phyloP scores from a whole-genome alignment of 1,284 basidiomycete species.

The Leccinum solheimii region DNA sequence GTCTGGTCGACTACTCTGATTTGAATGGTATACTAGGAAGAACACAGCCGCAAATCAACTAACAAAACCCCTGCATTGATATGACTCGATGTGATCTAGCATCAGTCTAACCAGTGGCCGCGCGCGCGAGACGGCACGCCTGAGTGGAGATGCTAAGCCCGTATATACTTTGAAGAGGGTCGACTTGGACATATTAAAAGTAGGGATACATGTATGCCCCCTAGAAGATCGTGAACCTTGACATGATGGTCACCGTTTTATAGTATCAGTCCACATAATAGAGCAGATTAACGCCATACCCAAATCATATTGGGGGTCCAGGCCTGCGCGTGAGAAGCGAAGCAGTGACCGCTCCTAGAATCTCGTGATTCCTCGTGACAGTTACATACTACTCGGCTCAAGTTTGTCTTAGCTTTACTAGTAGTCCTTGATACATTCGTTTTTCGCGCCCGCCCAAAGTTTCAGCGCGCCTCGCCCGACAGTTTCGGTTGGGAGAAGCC shows the following conservation, averaged over 20 bases:
- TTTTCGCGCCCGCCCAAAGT: too few species aligned
- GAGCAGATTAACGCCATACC: neutral
- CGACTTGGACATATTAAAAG: conserved; percentile 29
- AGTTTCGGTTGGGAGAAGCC: too few species aligned
- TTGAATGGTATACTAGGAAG: conserved; percentile 32
- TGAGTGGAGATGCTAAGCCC: conserved; percentile 26
- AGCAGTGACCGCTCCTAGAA: too few species aligned
- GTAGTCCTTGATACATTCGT: too few species aligned
- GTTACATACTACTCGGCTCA: too few species aligned
- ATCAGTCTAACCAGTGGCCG: conserved; percentile 39
- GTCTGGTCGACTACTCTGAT: conserved; percentile 44
- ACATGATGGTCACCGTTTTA: neutral
- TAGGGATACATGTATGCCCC: conserved; percentile 18
- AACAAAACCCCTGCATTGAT: conserved; percentile 44
- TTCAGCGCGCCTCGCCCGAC: too few species aligned
- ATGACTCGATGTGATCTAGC: neutral
- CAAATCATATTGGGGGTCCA: neutral
- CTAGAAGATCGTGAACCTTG: conserved; percentile 25
- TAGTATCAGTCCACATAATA: neutral
- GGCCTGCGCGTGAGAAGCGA: too few species aligned
- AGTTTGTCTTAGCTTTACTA: too few species aligned
- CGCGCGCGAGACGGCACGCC: neutral
- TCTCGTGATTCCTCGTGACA: too few species aligned
- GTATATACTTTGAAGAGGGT: conserved; percentile 23
- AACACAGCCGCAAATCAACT: conserved; percentile 41